Evolutionary conservation across 2,329 filamentous ascomycete species (phyloP), one percentile per base, ranked within the genome.

Genomic region (Fusarium irregulare): DNA sequence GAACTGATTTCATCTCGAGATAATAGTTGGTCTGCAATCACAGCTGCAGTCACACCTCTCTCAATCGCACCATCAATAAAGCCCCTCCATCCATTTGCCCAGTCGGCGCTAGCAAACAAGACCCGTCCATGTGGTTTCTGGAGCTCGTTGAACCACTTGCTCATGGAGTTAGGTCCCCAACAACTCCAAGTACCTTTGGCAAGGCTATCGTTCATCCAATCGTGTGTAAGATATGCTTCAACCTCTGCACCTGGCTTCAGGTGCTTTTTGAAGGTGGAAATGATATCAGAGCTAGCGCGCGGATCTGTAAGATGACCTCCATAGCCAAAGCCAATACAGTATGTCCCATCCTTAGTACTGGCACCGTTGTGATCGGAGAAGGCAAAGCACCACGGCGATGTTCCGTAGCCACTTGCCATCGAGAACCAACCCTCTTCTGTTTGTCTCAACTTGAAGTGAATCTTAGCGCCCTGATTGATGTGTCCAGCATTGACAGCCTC

Each of bases 11-110:
- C 10, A 37, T 37, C 10, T 12, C 0, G 34, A 4, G 34, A 37
- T 1, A 37, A 0, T 7, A 37, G 18, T n/a, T 12, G 18, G 0
- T 1, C 18, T n/a, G 34, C 18, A n/a, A 1, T n/a, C 1, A 37
- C 34, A 37, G 46, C 46, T 7, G 20, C 47, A 6, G 20, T 28
- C 1, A 32, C 32, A 2, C 46, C 46, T n/a, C 20, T 20, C 18
- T 49, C 23, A 10, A 49, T 14, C 0, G 46, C 46, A 12, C 46
- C 46, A 23, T 49, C 46, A 9, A 49, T 11, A 9, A 28, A 49
- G 4, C 46, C 46, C 1, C 28, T 28, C 46, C 46, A 49, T 1
- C 46, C 46, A 7, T 49, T 28, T 1, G 46, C 25, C 20, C n/a
- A 32, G 8, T 49, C 46, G 2, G 25, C 27, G n/a, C 20, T 49